phyloP scores from a whole-genome alignment of 169 alveolate species.

The Theileria parva region DNA sequence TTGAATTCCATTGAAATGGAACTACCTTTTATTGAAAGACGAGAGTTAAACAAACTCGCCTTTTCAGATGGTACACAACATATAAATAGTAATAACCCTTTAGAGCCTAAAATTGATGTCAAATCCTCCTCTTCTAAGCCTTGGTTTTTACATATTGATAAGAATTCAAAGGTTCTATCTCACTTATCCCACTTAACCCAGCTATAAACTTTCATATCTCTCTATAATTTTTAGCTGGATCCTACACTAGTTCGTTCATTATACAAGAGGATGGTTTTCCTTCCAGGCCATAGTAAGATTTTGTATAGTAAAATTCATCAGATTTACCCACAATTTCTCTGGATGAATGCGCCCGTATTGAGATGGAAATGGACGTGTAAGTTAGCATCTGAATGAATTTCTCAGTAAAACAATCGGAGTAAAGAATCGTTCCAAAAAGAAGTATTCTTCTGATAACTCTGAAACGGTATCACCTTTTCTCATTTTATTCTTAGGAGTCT shows the following conservation, averaged over 20 bases:
- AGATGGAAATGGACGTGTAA: constrained; percentile 72
- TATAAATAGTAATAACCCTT: not conserved
- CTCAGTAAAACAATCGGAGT: constrained; percentile 25
- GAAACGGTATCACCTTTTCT: not conserved
- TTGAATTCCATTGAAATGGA: constrained; percentile 45
- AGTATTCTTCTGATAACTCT: constrained; percentile 2
- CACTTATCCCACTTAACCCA: too few species aligned
- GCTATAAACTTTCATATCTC: not conserved
- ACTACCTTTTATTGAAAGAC: constrained; percentile 33
- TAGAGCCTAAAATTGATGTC: constrained; percentile 13
- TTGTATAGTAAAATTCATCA: not conserved
- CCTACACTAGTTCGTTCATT: constrained; percentile 46
- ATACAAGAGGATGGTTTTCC: constrained; percentile 48
- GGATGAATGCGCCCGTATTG: constrained; percentile 79
- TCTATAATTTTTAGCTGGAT: constrained; percentile 25
- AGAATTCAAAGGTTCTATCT: constrained; percentile 21
- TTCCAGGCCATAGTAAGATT: constrained; percentile 66
- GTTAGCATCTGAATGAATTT: not conserved
- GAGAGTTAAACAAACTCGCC: not conserved
- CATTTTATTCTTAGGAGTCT: constrained; percentile 40
- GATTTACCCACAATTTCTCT: constrained; percentile 73
- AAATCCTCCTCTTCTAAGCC: constrained; percentile 19
- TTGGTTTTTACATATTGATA: constrained; percentile 50
- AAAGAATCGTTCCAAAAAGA: not conserved
- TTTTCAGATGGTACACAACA: not conserved